Percentiles rank a stretch among this genome's conserved stretches.
Evolutionary conservation across 176 grass and related monocot genomes (phyloP).

Genomic region (Saccharum officinarum): DNA sequence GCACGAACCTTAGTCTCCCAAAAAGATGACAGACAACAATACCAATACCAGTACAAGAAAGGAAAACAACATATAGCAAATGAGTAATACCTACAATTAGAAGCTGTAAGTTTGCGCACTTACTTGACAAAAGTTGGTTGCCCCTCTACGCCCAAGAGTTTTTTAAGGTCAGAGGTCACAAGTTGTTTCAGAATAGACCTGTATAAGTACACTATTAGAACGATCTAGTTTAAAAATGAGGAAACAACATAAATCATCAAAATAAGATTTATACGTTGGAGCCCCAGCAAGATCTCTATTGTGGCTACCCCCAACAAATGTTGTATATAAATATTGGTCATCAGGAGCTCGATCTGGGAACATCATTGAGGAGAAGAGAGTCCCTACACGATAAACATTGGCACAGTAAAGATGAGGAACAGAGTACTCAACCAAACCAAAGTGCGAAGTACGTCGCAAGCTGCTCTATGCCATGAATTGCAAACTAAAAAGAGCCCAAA

Average conservation of each 20-base stretch:
- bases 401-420: conserved; percentile 1
- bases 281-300: conserved; percentile 91
- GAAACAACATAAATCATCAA: conserved; percentile 17
- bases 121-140: conserved; percentile 91
- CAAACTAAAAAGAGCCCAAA: conserved; percentile 26
- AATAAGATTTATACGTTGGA: conserved; percentile 60
- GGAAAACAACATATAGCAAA: background rate
- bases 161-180: conserved; percentile 80
- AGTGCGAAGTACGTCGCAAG: conserved; percentile 4
- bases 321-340: conserved; percentile 88
- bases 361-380: conserved; percentile 99
- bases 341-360: conserved; percentile 93
- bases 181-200: conserved; percentile 75
- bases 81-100: conserved; percentile 2
- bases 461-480: background rate
- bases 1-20: background rate
- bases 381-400: conserved; percentile 52
- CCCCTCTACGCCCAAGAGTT: conserved; percentile 68
- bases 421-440: conserved; percentile 21
- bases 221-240: background rate
- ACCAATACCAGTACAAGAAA: conserved; percentile 4
- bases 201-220: conserved; percentile 43
- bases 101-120: conserved; percentile 19
- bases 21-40: conserved; percentile 10
- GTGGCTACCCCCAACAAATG: conserved; percentile 94